Evolutionary conservation across 345 rosid genomes (phyloP).

Genomic region (Rubroshorea leprosula): DNA sequence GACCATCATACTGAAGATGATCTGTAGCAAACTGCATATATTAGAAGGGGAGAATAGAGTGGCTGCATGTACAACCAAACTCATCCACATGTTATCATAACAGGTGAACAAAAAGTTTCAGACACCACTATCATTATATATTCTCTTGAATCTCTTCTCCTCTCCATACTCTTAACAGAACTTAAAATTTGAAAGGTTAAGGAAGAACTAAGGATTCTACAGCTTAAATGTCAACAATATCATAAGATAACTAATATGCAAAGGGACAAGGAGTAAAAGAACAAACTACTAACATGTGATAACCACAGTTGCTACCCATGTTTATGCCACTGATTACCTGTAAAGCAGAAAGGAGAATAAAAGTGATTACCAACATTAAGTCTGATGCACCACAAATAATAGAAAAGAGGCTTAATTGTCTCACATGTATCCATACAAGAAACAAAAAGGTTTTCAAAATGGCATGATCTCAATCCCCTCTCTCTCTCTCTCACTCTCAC

Average conservation of each 20-base stretch:
- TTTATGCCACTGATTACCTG: slow-evolving; percentile 97
- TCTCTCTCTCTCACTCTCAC: no score
- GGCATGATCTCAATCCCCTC: neutral
- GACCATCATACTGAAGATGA: neutral
- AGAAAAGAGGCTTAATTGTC: neutral
- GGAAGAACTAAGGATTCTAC: no score
- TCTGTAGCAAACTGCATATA: neutral
- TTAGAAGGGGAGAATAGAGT: neutral
- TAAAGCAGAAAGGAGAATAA: slow-evolving; percentile 15
- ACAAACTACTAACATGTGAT: slow-evolving; percentile 51
- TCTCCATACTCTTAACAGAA: neutral
- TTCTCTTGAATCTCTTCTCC: neutral
- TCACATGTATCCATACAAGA: neutral
- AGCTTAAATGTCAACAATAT: neutral
- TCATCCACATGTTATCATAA: no score
- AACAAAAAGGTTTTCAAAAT: neutral
- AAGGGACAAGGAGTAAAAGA: neutral
- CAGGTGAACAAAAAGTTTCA: no score
- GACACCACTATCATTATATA: no score
- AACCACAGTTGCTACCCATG: slow-evolving; percentile 91
- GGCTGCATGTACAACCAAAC: no score
- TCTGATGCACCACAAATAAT: neutral
- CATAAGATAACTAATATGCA: neutral
- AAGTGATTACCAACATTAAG: slow-evolving; percentile 13
- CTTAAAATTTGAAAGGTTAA: neutral